phyloP scores from a whole-genome alignment of 139 green algal species.

The Astrephomene gubernaculifera region DNA sequence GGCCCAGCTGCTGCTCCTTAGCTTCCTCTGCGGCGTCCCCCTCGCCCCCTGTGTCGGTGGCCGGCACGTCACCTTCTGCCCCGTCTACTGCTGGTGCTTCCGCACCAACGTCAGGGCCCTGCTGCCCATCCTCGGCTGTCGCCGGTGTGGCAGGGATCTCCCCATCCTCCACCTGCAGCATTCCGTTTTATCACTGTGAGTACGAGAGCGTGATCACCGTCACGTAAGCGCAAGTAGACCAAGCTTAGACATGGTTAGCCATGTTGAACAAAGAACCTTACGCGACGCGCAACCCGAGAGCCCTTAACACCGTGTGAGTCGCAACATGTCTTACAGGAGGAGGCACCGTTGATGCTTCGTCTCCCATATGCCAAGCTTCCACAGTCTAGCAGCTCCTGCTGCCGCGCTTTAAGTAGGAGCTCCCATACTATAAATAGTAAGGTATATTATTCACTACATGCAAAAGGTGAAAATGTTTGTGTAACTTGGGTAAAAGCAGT shows the following conservation, averaged over 20 bases:
- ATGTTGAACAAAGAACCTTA: too few species aligned
- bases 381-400: background rate
- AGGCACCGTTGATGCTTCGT: slow-evolving; percentile 27
- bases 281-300: too few species aligned
- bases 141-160: slow-evolving; percentile 8
- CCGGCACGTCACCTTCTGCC: background rate
- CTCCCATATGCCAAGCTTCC: background rate
- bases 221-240: too few species aligned
- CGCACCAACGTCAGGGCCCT: background rate
- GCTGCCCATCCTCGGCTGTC: slow-evolving; percentile 1
- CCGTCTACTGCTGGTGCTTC: background rate
- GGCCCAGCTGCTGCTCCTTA: background rate
- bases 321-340: slow-evolving; percentile 14
- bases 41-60: background rate
- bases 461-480: too few species aligned
- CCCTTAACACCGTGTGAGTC: too few species aligned
- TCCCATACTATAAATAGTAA: too few species aligned
- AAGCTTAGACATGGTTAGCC: too few species aligned
- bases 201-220: too few species aligned
- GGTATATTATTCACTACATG: too few species aligned
- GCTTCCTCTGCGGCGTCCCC: background rate
- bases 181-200: too few species aligned
- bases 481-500: too few species aligned
- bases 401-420: background rate
- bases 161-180: slow-evolving; percentile 22